A percentile compares a stretch with the other conserved stretches of the same genome.
Conservation (phyloP, 1,284 basidiomycete species). For the Leccinum subrobustum region DNA sequence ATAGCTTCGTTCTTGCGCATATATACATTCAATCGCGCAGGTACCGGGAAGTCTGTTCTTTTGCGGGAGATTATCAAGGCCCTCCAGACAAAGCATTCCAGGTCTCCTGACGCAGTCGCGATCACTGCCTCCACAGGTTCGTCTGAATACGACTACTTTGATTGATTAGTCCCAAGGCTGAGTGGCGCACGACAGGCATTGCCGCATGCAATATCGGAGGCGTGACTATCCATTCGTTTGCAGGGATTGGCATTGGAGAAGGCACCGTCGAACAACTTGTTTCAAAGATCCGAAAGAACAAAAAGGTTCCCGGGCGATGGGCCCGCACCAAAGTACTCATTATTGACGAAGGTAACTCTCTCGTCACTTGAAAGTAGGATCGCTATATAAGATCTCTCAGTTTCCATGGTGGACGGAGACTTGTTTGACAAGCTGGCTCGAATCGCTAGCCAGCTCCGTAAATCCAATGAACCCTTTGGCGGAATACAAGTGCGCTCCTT, state of each 20-base stretch:
- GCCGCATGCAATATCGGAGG: conserved; percentile 92
- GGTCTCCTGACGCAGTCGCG: conserved; percentile 59
- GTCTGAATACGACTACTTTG: conserved; percentile 15
- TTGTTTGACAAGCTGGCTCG: conserved; percentile 81
- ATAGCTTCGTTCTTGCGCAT: conserved; percentile 9
- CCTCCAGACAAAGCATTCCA: conserved; percentile 48
- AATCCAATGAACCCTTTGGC: conserved; percentile 70
- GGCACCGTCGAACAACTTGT: conserved; percentile 58
- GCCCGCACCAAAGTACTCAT: conserved; percentile 74
- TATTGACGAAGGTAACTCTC: conserved; percentile 81
- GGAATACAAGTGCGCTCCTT: conserved; percentile 73
- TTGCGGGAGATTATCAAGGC: conserved; percentile 80
- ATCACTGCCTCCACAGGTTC: conserved; percentile 87
- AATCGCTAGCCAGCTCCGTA: conserved; percentile 66
- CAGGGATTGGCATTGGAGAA: conserved; percentile 81
- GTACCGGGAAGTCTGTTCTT: conserved; percentile 91
- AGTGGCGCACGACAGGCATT: conserved; percentile 53
- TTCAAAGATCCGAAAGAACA: conserved; percentile 65
- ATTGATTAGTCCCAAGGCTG: neutral
- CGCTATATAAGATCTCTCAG: conserved; percentile 36
- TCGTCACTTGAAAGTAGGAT: neutral
- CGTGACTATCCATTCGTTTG: conserved; percentile 87
- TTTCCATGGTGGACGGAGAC: conserved; percentile 91
- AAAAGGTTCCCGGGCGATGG: conserved; percentile 74
- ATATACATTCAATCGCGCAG: conserved; percentile 37